Conservation (phyloP, 1,284 basidiomycete genomes). For the Melampsora larici-populina region DNA sequence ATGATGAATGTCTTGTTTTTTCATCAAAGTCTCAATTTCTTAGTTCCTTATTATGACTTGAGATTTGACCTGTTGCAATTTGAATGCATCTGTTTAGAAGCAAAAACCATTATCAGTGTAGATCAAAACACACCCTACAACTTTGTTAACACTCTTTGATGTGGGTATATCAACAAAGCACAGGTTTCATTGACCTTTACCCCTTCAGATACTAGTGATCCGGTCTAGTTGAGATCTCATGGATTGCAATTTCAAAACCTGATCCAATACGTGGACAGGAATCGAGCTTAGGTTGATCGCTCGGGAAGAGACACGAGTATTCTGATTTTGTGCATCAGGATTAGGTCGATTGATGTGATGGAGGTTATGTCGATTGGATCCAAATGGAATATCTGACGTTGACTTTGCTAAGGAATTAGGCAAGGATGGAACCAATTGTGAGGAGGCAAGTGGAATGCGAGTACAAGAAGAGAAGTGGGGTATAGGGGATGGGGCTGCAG, state of each 20-base stretch:
- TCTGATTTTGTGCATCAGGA: slow-evolving; percentile 2
- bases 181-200: too few relatives aligned
- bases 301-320: slow-evolving; percentile 14
- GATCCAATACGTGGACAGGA: slow-evolving; percentile 19
- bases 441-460: slow-evolving; percentile 2
- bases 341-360: slow-evolving; percentile 16
- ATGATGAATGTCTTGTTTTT: too few relatives aligned
- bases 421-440: slow-evolving; percentile 41
- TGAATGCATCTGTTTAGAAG: too few relatives aligned
- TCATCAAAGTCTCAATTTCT: too few relatives aligned
- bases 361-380: slow-evolving; percentile 54
- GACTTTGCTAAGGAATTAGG: slow-evolving; percentile 32
- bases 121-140: too few relatives aligned
- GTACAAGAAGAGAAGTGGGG: slow-evolving; percentile 13
- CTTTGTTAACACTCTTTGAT: too few relatives aligned
- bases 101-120: too few relatives aligned
- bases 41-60: too few relatives aligned
- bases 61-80: too few relatives aligned
- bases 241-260: slow-evolving; percentile 47
- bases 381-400: slow-evolving; percentile 55
- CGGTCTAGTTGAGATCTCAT: slow-evolving; percentile 82
- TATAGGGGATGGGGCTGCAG: neutral
- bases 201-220: too few relatives aligned
- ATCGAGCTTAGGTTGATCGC: slow-evolving; percentile 26
- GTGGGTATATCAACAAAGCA: too few relatives aligned